Conservation (phyloP, 208 protist species). For the Vickermania ingenoplastis region DNA sequence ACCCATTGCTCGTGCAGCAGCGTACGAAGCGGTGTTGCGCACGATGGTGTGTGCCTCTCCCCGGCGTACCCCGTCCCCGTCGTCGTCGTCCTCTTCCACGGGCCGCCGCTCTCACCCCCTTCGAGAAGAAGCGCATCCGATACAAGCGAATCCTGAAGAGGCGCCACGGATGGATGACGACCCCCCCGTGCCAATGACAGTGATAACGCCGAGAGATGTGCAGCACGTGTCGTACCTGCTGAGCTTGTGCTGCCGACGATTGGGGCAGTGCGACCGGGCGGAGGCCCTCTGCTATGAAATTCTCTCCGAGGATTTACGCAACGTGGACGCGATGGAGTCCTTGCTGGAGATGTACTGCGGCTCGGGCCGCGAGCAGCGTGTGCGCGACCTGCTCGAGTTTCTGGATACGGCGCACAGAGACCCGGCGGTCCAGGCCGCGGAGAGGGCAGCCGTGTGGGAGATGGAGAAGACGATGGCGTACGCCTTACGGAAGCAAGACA, state of each 20-base stretch:
- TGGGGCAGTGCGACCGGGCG: constrained; percentile 30
- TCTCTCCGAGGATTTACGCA: constrained; percentile 26
- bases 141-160: too few relatives aligned
- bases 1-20: not conserved
- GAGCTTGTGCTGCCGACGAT: constrained; percentile 33
- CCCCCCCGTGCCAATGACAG: constrained; percentile 9
- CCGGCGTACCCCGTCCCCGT: not conserved
- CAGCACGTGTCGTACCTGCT: constrained; percentile 69
- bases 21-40: not conserved
- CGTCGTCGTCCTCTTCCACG: not conserved
- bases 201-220: constrained; percentile 36
- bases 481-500: too few relatives aligned
- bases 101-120: too few relatives aligned
- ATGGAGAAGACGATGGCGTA: constrained; percentile 2
- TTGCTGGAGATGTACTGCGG: constrained; percentile 67
- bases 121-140: too few relatives aligned
- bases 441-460: not conserved
- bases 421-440: not conserved
- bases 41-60: not conserved
- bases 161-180: not conserved
- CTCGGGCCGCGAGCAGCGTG: constrained; percentile 18
- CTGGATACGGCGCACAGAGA: constrained; percentile 16
- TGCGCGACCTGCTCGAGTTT: constrained; percentile 44
- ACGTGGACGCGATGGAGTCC: constrained; percentile 60
- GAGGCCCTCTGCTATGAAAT: constrained; percentile 35